A percentile compares a stretch with the other conserved stretches of the same genome.
phyloP scores from a whole-genome alignment of 2,329 filamentous ascomycete genomes.

The Clonostachys solani region DNA sequence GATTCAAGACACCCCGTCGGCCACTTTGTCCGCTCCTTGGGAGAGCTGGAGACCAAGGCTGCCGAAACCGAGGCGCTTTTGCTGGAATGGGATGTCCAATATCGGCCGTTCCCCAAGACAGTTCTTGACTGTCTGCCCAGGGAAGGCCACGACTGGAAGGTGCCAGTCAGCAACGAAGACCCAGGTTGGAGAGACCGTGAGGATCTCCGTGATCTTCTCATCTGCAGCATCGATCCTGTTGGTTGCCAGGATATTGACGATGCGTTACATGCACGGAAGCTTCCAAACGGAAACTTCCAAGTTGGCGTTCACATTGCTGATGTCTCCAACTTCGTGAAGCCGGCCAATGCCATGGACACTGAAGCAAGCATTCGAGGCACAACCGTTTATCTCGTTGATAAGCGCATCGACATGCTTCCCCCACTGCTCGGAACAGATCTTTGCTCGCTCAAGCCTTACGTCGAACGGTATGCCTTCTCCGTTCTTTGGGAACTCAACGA shows the following conservation, averaged over 20 bases:
- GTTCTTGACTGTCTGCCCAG: constrained; percentile 88
- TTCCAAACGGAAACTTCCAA: constrained; percentile 92
- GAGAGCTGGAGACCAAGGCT: constrained; percentile 93
- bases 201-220: constrained; percentile 79
- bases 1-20: constrained; percentile 90
- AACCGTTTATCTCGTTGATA: constrained; percentile 96
- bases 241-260: constrained; percentile 99
- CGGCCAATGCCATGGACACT: constrained; percentile 93
- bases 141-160: constrained; percentile 92
- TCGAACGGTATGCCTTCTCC: constrained; percentile 89
- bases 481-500: constrained; percentile 84
- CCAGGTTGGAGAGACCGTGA: constrained; percentile 81
- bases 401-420: constrained; percentile 98
- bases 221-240: constrained; percentile 96
- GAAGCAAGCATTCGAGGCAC: constrained; percentile 93
- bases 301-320: constrained; percentile 98
- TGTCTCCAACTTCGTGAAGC: constrained; percentile 98
- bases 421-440: constrained; percentile 93
- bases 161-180: constrained; percentile 74
- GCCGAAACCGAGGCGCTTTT: constrained; percentile 89
- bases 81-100: constrained; percentile 95
- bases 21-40: constrained; percentile 89
- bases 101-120: constrained; percentile 92
- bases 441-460: constrained; percentile 93
- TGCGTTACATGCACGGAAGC: constrained; percentile 77